Conservation (phyloP, 2,329 filamentous ascomycete species). For the Alternaria gansuensis region DNA sequence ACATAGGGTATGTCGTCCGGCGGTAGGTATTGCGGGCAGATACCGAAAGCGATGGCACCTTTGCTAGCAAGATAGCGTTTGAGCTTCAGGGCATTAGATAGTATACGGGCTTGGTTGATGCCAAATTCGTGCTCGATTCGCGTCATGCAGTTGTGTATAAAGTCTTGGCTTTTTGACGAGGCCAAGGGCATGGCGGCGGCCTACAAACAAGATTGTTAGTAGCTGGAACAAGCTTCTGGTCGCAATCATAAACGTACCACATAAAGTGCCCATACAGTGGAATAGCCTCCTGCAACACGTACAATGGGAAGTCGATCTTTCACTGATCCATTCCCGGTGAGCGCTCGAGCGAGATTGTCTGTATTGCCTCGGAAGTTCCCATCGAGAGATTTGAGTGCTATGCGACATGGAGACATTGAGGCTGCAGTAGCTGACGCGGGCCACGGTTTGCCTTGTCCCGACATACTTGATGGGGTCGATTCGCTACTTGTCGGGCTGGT, state of each 20-base stretch:
- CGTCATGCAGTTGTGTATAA: constrained; percentile 60
- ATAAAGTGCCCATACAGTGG: constrained; percentile 46
- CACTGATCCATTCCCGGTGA: constrained; percentile 7
- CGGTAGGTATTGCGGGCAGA: constrained; percentile 23
- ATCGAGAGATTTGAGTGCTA: constrained; percentile 27
- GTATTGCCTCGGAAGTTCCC: constrained; percentile 34
- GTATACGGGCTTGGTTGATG: constrained; percentile 45
- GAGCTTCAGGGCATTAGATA: constrained; percentile 34
- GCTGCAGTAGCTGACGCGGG: background rate
- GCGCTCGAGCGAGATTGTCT: background rate
- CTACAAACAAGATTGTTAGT: background rate
- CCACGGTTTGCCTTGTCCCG: background rate
- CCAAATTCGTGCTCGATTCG: constrained; percentile 65
- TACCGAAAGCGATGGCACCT: constrained; percentile 7
- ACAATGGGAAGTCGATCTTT: constrained; percentile 42
- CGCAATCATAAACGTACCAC: constrained; percentile 16
- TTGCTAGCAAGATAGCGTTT: constrained; percentile 30
- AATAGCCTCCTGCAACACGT: constrained; percentile 44
- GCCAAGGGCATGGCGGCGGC: constrained; percentile 44
- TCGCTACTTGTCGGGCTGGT: background rate
- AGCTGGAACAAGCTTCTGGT: background rate
- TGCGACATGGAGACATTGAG: background rate
- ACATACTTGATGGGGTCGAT: background rate
- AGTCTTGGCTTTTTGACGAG: constrained; percentile 36
- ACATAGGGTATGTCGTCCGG: constrained; percentile 16